Percentiles rank a stretch among this genome's conserved stretches.
Conservation (phyloP, 2,329 filamentous ascomycete species). For the Pseudogymnoascus sp. region DNA sequence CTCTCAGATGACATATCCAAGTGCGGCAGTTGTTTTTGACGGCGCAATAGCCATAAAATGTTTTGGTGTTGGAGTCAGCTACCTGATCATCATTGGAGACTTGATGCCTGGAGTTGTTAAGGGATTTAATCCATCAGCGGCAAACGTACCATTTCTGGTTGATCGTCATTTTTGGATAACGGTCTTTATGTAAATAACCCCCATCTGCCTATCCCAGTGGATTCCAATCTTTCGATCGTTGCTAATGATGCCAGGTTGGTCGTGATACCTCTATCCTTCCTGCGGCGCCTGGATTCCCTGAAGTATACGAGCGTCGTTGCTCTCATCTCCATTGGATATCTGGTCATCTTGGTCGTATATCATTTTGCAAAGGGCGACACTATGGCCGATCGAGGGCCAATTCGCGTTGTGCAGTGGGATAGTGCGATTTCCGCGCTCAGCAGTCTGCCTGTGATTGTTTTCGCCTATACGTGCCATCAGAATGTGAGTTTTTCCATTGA, state of each 20-base stretch:
- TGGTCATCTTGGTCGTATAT: constrained; percentile 86
- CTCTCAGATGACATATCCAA: constrained; percentile 93
- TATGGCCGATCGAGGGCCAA: constrained; percentile 60
- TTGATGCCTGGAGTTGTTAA: constrained; percentile 90
- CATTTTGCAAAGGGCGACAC: constrained; percentile 78
- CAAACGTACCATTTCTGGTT: constrained; percentile 63
- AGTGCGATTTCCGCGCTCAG: constrained; percentile 72
- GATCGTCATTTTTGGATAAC: constrained; percentile 97
- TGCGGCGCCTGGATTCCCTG: constrained; percentile 83
- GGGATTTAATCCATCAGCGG: constrained; percentile 62
- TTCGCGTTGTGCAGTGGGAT: constrained; percentile 70
- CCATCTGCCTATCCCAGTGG: not conserved
- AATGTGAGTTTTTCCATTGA: constrained; percentile 52
- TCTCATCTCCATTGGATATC: constrained; percentile 84
- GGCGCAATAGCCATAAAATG: constrained; percentile 95
- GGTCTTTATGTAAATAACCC: constrained; percentile 67
- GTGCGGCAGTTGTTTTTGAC: constrained; percentile 91
- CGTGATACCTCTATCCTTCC: constrained; percentile 88
- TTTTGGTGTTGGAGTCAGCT: constrained; percentile 94
- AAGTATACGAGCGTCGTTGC: constrained; percentile 96
- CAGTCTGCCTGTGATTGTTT: constrained; percentile 89
- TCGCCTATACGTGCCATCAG: constrained; percentile 99
- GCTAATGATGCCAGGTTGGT: constrained; percentile 51
- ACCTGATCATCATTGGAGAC: constrained; percentile 97
- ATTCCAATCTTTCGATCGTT: not conserved